Evolutionary conservation across 1,139 yeast genomes (phyloP).

Genomic region (Hyphopichia khmerensis): DNA sequence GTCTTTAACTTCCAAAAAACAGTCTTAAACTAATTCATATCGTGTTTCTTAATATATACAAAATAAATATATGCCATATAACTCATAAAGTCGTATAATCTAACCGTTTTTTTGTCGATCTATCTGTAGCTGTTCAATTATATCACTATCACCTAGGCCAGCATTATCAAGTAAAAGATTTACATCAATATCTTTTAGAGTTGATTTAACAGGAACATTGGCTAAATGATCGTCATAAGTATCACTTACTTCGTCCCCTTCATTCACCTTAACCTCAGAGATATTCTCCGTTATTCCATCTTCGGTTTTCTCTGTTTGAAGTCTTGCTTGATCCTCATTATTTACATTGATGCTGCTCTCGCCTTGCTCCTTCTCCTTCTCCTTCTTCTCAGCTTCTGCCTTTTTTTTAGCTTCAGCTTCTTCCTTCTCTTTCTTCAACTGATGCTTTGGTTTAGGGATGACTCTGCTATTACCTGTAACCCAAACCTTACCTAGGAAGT

Average conservation of each 20-base stretch:
- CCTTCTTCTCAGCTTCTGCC: conserved; percentile 10
- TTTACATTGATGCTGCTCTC: background rate
- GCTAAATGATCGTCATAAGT: conserved; percentile 6
- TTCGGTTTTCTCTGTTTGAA: background rate
- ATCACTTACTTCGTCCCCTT: conserved; percentile 4
- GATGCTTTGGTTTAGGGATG: background rate
- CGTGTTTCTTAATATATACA: background rate
- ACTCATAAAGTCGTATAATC: conserved; percentile 21
- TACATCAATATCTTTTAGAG: conserved; percentile 10
- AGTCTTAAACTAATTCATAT: background rate
- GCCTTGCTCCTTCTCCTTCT: background rate
- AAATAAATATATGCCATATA: conserved; percentile 19
- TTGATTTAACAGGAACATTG: conserved; percentile 15
- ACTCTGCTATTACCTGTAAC: conserved; percentile 22
- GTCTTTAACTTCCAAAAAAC: conserved; percentile 14
- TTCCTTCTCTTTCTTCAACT: conserved; percentile 19
- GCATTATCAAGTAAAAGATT: conserved; percentile 20
- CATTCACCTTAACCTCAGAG: background rate
- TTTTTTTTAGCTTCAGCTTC: conserved; percentile 16
- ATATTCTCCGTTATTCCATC: background rate
- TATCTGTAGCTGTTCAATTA: background rate
- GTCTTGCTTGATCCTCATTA: too few relatives aligned
- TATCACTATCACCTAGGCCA: background rate
- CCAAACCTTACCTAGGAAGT: conserved; percentile 42
- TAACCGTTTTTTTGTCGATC: background rate